These are phyloP conservation scores for Corymbia citriodora DNA, from an alignment of 441 rosid species.

Conservation along the genomic window DNA sequence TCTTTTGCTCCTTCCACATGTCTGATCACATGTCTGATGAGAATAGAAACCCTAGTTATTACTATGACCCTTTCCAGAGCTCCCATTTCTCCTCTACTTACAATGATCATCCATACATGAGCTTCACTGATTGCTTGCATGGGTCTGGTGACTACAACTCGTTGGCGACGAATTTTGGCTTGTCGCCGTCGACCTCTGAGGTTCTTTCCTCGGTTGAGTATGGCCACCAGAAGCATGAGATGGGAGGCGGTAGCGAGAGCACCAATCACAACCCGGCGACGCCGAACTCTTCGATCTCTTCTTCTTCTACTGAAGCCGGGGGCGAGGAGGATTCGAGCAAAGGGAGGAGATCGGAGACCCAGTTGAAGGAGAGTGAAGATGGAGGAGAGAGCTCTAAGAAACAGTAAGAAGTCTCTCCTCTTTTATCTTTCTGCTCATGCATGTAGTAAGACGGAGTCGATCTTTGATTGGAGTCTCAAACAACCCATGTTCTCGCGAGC, in stretches of 20 bases:
- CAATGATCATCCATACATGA: conserved; percentile 39
- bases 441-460: neutral
- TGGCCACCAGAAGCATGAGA: conserved; percentile 16
- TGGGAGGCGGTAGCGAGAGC: conserved; percentile 15
- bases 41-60: conserved; percentile 27
- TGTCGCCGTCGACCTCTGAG: conserved; percentile 43
- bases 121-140: conserved; percentile 52
- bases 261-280: conserved; percentile 20
- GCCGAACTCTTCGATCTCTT: conserved; percentile 65
- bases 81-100: conserved; percentile 4
- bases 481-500: neutral
- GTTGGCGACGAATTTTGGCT: conserved; percentile 44
- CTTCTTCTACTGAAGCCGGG: conserved; percentile 66
- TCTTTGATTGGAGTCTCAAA: neutral
- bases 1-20: conserved; percentile 22
- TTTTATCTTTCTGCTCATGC: neutral
- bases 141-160: conserved; percentile 60
- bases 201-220: conserved; percentile 31
- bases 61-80: conserved; percentile 26
- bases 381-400: conserved; percentile 45
- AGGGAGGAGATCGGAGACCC: conserved; percentile 17
- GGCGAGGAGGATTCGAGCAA: conserved; percentile 48
- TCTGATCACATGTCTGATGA: conserved; percentile 61
- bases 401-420: conserved; percentile 18
- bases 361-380: conserved; percentile 20